Base-by-base conservation (phyloP, 768 basidiomycete species). In the Clitopilus passeckerianus region DNA sequence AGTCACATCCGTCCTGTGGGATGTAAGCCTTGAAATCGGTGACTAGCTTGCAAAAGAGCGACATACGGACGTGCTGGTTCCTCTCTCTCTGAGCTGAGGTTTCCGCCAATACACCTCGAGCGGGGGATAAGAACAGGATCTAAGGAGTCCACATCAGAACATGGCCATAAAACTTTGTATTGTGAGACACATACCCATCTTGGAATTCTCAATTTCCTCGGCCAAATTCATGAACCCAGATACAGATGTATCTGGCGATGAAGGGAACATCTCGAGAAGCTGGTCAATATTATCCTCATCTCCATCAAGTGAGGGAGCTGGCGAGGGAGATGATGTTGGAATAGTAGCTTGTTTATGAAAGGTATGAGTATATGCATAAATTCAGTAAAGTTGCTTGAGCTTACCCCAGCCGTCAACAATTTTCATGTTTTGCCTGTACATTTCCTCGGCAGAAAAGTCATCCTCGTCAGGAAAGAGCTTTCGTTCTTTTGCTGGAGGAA, bases 331-430 rank as follows among this genome's bases (percentile, higher is more conserved):
- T 6, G 78, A 78, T 53, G 71, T 64, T 60, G 65, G 72, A 53
- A 76, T 72, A 0, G 77, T 75, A 41, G 76, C 77, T 79, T 3
- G 44, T 22, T 43, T 8, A 59, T 7, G 16, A 18, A 41, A 20
- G 8, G 22, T 5, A 10, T 18, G 16, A 46, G 30, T 37, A n/a
- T 41, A 53, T 50, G 53, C 55, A 41, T 2, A 53, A 35, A 53
- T 50, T 10, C 37, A 34, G 22, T 16, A 52, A 16, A 15, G 60
- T 56, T 34, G 61, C 53, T 54, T 27, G 44, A n/a, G 78, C 81
- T 46, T 65, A 89, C 89, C 68, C 86, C 87, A 87, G 27, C 87
- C 89, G 68, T 83, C 77, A 0, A 89, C 80, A 34, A 88, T 65
- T 8, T 78, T 71, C 76, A 90, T 80, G 67, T 83, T 81, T 54